These are phyloP conservation scores for Mycena indigotica DNA, from an alignment of 768 basidiomycete genomes.

Conservation along the genomic window DNA sequence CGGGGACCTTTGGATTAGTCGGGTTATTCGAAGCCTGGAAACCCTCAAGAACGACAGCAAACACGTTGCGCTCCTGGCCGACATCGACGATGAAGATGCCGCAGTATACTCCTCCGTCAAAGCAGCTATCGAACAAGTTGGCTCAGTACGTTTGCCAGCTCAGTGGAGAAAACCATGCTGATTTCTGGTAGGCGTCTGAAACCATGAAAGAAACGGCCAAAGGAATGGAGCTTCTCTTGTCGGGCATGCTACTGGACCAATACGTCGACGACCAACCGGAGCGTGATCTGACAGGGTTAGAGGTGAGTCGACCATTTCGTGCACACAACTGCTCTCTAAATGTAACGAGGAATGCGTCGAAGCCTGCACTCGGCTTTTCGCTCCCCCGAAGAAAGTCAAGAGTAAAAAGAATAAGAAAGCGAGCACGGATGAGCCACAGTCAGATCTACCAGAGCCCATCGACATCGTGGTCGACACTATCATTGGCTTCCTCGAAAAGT, in stretches of 20 bases:
- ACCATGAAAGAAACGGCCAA: conserved; percentile 56
- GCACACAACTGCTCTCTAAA: background rate
- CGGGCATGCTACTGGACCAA: conserved; percentile 69
- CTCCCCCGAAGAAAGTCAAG: conserved; percentile 32
- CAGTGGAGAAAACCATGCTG: no score
- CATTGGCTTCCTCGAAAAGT: conserved; percentile 86
- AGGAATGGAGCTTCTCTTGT: conserved; percentile 72
- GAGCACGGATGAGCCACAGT: conserved; percentile 36
- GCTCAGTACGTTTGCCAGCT: conserved; percentile 46
- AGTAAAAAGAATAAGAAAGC: conserved; percentile 36
- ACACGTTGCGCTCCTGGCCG: conserved; percentile 56
- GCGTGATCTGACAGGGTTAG: conserved; percentile 55
- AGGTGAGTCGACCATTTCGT: conserved; percentile 58
- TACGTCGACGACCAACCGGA: conserved; percentile 62
- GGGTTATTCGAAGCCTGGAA: conserved; percentile 58
- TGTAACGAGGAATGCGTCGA: conserved; percentile 58
- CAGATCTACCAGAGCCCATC: conserved; percentile 55
- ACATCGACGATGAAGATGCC: conserved; percentile 58
- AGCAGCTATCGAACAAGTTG: conserved; percentile 43
- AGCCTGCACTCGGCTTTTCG: conserved; percentile 58
- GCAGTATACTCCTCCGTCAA: conserved; percentile 48
- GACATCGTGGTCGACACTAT: conserved; percentile 88
- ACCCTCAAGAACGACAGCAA: conserved; percentile 67
- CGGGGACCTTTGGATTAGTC: conserved; percentile 79
- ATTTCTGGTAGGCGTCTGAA: conserved; percentile 43